Evolutionary conservation across 2,329 filamentous ascomycete species (phyloP).

Genomic region (Aspergillus brasiliensis): DNA sequence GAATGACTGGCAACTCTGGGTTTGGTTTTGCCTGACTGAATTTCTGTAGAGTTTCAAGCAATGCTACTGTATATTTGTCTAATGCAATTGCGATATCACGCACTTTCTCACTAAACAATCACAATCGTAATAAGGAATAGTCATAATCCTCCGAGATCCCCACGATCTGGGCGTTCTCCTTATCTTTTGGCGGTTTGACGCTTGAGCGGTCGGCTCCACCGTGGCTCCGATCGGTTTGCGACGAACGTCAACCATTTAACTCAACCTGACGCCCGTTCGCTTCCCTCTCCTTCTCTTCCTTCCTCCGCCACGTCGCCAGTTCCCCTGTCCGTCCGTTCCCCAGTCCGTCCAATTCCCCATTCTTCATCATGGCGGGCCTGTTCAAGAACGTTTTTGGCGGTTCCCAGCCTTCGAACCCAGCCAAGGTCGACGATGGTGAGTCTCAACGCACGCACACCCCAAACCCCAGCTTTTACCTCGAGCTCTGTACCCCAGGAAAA

Average conservation of each 20-base stretch:
- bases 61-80: neutral
- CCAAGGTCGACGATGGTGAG: slow-evolving; percentile 41
- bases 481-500: slow-evolving; percentile 3
- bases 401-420: slow-evolving; percentile 32
- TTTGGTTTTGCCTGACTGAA: neutral
- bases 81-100: neutral
- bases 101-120: too few relatives aligned
- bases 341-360: slow-evolving; percentile 18
- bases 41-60: neutral
- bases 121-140: neutral
- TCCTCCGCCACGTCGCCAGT: slow-evolving; percentile 23
- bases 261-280: slow-evolving; percentile 5
- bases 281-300: slow-evolving; percentile 16
- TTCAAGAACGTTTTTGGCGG: slow-evolving; percentile 44
- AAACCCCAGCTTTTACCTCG: neutral
- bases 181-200: slow-evolving; percentile 9
- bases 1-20: neutral
- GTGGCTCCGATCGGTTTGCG: slow-evolving; percentile 23
- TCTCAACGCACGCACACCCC: slow-evolving; percentile 7
- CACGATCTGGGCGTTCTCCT: slow-evolving; percentile 9
- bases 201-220: slow-evolving; percentile 20
- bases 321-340: slow-evolving; percentile 7
- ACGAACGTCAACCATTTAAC: slow-evolving; percentile 27
- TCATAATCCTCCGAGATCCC: slow-evolving; percentile 1
- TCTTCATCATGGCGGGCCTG: slow-evolving; percentile 39